These are phyloP conservation scores for Phytophthora chlamydospora DNA, from an alignment of 352 stramenopile genomes.

Conservation along the genomic window DNA sequence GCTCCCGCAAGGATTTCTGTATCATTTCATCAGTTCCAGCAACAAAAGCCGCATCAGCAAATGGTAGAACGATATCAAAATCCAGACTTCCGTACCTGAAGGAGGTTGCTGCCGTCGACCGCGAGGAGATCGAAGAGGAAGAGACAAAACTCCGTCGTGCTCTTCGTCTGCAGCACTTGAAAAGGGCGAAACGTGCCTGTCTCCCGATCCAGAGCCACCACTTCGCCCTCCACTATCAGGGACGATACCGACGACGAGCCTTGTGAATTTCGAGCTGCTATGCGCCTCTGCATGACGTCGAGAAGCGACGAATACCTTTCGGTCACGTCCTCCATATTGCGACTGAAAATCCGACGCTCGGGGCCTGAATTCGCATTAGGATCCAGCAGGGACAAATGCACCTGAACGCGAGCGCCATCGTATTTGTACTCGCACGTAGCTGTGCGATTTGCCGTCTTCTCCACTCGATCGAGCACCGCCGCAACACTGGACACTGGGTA, in stretches of 20 bases:
- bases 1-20: slow-evolving; percentile 50
- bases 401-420: slow-evolving; percentile 79
- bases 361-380: background rate
- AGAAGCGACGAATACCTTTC: slow-evolving; percentile 68
- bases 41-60: background rate
- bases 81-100: slow-evolving; percentile 37
- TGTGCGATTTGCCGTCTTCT: slow-evolving; percentile 37
- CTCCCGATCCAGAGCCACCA: slow-evolving; percentile 68
- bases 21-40: slow-evolving; percentile 3
- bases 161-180: slow-evolving; percentile 81
- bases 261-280: slow-evolving; percentile 20
- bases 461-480: slow-evolving; percentile 51
- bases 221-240: slow-evolving; percentile 77
- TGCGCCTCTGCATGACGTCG: slow-evolving; percentile 42
- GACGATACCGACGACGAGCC: slow-evolving; percentile 27
- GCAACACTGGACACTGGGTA: slow-evolving; percentile 73
- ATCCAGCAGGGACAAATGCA: slow-evolving; percentile 52
- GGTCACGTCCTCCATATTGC: slow-evolving; percentile 85
- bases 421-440: slow-evolving; percentile 88
- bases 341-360: slow-evolving; percentile 73
- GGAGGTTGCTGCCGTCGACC: slow-evolving; percentile 51
- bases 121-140: slow-evolving; percentile 82
- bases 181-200: slow-evolving; percentile 67
- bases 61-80: background rate
- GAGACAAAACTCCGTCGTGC: slow-evolving; percentile 73